Percentiles rank a stretch among this genome's conserved stretches.
Evolutionary conservation across 768 basidiomycete genomes (phyloP).

Genomic region (Clavaria fumosa): DNA sequence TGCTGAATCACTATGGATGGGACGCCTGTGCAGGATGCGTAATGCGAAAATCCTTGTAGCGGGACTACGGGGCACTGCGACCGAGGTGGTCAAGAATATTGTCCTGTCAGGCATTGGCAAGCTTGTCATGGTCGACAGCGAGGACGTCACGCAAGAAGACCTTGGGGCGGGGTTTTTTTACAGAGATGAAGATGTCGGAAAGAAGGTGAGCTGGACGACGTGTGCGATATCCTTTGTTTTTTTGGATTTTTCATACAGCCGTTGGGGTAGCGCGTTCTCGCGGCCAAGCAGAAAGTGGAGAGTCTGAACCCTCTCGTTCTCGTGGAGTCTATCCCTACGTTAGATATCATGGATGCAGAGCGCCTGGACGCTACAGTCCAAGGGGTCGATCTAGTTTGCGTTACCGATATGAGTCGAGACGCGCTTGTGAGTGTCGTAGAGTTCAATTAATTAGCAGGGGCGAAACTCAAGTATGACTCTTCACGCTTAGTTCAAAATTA

Average conservation of each 20-base stretch:
- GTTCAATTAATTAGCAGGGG: constrained; percentile 66
- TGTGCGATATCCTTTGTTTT: constrained; percentile 6
- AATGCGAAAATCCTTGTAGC: constrained; percentile 82
- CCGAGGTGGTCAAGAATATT: constrained; percentile 94
- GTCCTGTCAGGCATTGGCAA: constrained; percentile 92
- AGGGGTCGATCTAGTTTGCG: constrained; percentile 71
- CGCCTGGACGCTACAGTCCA: constrained; percentile 44
- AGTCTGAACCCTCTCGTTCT: constrained; percentile 85
- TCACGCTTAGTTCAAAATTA: constrained; percentile 76
- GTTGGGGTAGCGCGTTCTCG: constrained; percentile 57
- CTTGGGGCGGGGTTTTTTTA: constrained; percentile 89
- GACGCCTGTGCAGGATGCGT: constrained; percentile 54
- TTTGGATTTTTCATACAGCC: constrained; percentile 5
- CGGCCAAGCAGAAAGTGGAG: constrained; percentile 72
- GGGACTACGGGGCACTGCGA: constrained; percentile 67
- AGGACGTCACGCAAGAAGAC: constrained; percentile 66
- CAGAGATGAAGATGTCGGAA: constrained; percentile 83
- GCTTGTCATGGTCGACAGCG: constrained; percentile 70
- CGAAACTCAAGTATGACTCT: constrained; percentile 61
- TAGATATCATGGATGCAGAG: constrained; percentile 31
- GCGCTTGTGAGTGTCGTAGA: constrained; percentile 58
- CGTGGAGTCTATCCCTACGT: constrained; percentile 50
- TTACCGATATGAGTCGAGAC: constrained; percentile 62
- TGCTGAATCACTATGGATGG: constrained; percentile 3
- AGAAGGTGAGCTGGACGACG: constrained; percentile 55